Evolutionary conservation across 345 rosid genomes (phyloP).

Genomic region (Rhodomyrtus tomentosa): DNA sequence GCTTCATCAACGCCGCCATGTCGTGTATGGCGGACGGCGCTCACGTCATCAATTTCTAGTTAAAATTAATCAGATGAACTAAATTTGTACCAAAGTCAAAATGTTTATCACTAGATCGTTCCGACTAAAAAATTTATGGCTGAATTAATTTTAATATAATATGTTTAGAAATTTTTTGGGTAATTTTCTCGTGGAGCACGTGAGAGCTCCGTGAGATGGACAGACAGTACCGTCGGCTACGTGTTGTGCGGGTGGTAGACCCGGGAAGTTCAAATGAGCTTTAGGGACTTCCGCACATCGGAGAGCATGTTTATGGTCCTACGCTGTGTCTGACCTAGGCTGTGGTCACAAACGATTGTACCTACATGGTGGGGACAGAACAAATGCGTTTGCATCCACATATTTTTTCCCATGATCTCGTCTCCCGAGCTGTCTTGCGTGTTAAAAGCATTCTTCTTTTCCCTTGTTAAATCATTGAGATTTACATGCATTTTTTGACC

Average conservation of each 20-base stretch:
- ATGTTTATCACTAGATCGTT: no score
- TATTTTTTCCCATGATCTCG: not conserved
- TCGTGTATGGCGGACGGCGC: no score
- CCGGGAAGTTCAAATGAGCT: not conserved
- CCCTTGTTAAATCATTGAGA: not conserved
- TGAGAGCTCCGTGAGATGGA: not conserved
- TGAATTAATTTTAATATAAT: no score
- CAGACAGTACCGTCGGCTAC: not conserved
- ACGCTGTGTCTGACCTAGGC: not conserved
- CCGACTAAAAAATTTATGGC: no score
- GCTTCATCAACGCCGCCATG: no score
- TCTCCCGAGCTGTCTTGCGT: not conserved
- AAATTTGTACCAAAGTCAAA: no score
- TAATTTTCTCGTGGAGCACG: no score
- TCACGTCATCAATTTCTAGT: no score
- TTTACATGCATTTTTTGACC: not conserved
- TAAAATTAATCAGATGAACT: no score
- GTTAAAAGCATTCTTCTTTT: not conserved
- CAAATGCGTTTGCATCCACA: not conserved
- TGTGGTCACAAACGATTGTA: not conserved
- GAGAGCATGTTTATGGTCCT: not conserved
- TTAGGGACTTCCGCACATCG: not conserved
- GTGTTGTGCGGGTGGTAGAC: not conserved
- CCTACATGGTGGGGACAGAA: not conserved
- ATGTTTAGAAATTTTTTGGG: no score